Evolutionary conservation across 1,284 basidiomycete species (phyloP), one percentile per base, ranked within the genome.

Genomic region (Rhodotorula sp.): DNA sequence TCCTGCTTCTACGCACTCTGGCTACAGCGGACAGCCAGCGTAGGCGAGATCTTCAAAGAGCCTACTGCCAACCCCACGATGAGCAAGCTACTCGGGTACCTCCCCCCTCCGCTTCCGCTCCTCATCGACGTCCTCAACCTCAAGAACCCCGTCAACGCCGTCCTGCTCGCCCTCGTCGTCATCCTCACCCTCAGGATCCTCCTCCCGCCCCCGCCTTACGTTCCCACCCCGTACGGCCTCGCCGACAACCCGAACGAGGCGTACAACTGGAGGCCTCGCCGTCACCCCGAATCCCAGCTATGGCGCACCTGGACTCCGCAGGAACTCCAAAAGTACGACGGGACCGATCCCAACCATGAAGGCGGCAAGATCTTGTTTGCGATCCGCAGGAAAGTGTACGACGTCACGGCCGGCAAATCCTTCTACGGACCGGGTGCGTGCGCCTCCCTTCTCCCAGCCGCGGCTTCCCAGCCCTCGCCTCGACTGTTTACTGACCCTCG

Each of bases 391-490:
- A 79, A 78, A 65, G 77, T 79, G 15, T 79, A 78, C 64, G 79
- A 79, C 67, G 78, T 79, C 26, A 66, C 73, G 2, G 16, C 34
- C 21, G 78, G 78, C 2, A 49, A 62, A 21, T 65, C 62, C 52
- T 79, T 79, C 64, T 79, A 79, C 59, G 79, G 79, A 0, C 79
- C 79, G 16, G 78, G 78, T 78, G 31, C 43, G 48, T 46, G 14
- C 39, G 21, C 14, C 16, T 34, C 39, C n/a, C 23, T 21, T 15
- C 52, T 47, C 18, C 16, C 47, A 43, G 39, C 39, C 39, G 12
- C 51, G 23, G 26, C n/a, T 39, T 26, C 21, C 34, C 26, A 1
- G 34, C 34, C 34, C 34, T 34, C 34, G 34, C 21, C 16, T 54
- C 47, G 4, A n/a, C 18, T 3, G 15, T 10, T 6, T 12, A 46